Conservation (phyloP, 306 rosid species). For the Fagus crenata region DNA sequence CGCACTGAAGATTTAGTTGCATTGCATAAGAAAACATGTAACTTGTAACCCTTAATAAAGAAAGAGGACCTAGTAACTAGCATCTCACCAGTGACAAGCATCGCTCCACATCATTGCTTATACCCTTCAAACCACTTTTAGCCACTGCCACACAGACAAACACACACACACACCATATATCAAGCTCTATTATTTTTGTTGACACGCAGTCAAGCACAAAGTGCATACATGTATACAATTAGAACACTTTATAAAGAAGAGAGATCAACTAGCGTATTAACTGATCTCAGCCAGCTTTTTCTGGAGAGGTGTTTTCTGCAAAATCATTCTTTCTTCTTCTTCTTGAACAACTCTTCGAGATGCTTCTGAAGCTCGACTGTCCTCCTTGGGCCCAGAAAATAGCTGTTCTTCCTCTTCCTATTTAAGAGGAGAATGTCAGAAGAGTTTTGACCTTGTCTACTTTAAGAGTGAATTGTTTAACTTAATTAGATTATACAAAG, state of each 20-base stretch:
- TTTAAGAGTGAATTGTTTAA: slow-evolving; percentile 3
- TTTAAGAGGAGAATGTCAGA: slow-evolving; percentile 18
- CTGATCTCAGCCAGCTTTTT: slow-evolving; percentile 75
- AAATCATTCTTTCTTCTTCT: slow-evolving; percentile 82
- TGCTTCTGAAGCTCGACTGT: slow-evolving; percentile 86
- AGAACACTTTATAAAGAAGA: slow-evolving; percentile 20
- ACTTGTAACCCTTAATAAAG: slow-evolving; percentile 24
- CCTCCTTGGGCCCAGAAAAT: slow-evolving; percentile 84
- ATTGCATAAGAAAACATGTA: slow-evolving; percentile 29
- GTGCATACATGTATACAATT: slow-evolving; percentile 17
- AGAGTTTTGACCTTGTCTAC: slow-evolving; percentile 13
- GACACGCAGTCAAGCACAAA: slow-evolving; percentile 19
- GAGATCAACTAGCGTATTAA: slow-evolving; percentile 41
- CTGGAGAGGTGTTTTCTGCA: slow-evolving; percentile 80
- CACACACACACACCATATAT: slow-evolving; percentile 16
- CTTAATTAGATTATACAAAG: background rate
- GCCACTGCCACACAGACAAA: slow-evolving; percentile 60
- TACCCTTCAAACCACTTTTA: slow-evolving; percentile 70
- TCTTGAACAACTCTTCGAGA: slow-evolving; percentile 86
- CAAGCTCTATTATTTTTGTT: slow-evolving; percentile 21
- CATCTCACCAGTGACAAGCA: slow-evolving; percentile 94
- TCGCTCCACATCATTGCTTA: slow-evolving; percentile 70
- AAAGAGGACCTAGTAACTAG: slow-evolving; percentile 19
- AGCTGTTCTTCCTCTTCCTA: slow-evolving; percentile 97
- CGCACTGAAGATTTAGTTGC: slow-evolving; percentile 62